A percentile compares a stretch with the other conserved stretches of the same genome.
Conservation (phyloP, 1,284 basidiomycete genomes). For the Rhodotorula sp. region DNA sequence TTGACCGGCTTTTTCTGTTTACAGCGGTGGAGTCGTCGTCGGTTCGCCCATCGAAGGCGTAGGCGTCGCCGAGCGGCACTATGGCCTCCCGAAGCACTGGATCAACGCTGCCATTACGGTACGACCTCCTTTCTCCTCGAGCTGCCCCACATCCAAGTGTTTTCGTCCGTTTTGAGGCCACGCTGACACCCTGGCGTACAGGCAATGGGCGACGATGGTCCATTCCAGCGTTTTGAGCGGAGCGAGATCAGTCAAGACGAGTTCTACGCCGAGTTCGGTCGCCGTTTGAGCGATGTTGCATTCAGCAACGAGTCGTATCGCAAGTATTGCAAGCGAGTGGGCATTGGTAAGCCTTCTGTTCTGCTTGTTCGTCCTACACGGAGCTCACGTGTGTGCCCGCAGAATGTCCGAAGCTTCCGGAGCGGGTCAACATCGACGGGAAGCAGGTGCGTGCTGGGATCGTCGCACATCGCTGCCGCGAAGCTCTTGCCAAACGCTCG, state of each 20-base stretch:
- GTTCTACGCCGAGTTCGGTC: constrained; percentile 47
- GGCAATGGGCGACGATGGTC: constrained; percentile 38
- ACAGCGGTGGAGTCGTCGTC: constrained; percentile 48
- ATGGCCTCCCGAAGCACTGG: constrained; percentile 47
- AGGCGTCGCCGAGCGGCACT: constrained; percentile 43
- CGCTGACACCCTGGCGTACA: background rate
- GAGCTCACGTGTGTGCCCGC: background rate
- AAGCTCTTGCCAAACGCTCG: background rate
- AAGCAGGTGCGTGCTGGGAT: constrained; percentile 37
- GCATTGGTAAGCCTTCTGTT: constrained; percentile 16
- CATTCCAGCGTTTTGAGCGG: constrained; percentile 49
- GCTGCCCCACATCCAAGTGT: background rate
- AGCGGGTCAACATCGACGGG: constrained; percentile 41
- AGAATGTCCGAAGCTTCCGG: constrained; percentile 45
- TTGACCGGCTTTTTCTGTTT: too few relatives aligned
- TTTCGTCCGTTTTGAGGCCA: background rate
- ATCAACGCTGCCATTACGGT: constrained; percentile 49
- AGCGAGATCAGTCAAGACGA: constrained; percentile 46
- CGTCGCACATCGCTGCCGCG: too few relatives aligned
- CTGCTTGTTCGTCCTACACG: background rate
- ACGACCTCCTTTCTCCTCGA: background rate
- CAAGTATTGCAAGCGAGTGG: constrained; percentile 43
- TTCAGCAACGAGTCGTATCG: constrained; percentile 43
- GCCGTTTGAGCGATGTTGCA: constrained; percentile 44
- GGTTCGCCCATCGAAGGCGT: constrained; percentile 48